Evolutionary conservation across 2,329 filamentous ascomycete genomes (phyloP).

Genomic region (Scedosporium apiospermum): DNA sequence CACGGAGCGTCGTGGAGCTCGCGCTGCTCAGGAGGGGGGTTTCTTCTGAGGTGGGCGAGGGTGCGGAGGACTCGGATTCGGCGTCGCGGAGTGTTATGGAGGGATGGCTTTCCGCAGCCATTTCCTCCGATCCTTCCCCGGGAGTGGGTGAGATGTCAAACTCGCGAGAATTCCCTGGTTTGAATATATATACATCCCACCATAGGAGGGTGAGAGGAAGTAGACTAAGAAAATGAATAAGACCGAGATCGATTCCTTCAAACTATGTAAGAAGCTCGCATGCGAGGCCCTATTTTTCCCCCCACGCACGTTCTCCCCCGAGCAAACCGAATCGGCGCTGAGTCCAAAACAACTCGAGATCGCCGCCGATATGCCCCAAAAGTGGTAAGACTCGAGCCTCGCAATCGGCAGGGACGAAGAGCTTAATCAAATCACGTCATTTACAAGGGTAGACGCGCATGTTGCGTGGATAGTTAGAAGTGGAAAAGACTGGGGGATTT

Average conservation of each 20-base stretch:
- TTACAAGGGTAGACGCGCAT: background rate
- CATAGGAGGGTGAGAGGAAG: too few species aligned
- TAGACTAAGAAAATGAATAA: too few species aligned
- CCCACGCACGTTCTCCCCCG: too few species aligned
- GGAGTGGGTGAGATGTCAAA: too few species aligned
- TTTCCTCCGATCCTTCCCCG: too few species aligned
- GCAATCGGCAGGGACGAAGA: background rate
- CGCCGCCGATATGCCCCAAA: background rate
- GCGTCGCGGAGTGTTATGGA: background rate
- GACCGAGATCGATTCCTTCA: too few species aligned
- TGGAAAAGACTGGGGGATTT: too few species aligned
- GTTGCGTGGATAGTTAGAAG: too few species aligned
- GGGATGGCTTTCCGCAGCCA: background rate
- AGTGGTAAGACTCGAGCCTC: background rate
- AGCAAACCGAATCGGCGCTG: background rate
- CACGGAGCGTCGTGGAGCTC: slow-evolving; percentile 2
- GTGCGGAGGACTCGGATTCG: background rate
- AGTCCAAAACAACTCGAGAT: background rate
- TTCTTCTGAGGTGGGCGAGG: slow-evolving; percentile 9
- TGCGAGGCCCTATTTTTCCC: too few species aligned
- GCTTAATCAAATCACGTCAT: background rate
- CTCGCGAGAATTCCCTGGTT: too few species aligned
- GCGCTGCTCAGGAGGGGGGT: slow-evolving; percentile 14
- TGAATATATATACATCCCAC: too few species aligned
- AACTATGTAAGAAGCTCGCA: too few species aligned